Evolutionary conservation across 305 asterid species (phyloP), one percentile per base, ranked within the genome.

Genomic region (Fraxinus platypoda): DNA sequence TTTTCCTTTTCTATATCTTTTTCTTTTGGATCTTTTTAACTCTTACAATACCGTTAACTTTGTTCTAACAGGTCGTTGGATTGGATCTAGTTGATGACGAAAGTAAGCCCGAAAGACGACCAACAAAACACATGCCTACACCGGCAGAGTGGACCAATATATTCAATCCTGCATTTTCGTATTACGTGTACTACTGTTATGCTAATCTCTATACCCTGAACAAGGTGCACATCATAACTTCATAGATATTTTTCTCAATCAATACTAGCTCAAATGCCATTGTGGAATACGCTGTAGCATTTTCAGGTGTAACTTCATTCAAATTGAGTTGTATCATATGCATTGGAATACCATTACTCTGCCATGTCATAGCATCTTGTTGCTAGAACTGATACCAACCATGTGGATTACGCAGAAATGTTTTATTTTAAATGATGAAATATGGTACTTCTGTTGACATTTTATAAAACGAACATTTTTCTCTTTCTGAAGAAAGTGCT

Each of bases 61-160:
- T 86, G 78, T 81, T 80, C 62, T 78, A 80, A 79, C 90, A 94
- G 99, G 99, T 96, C 54, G 99, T 96, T 76, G 99, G 99, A 77
- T 90, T 96, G 90, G 99, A 96, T 90, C 95, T 94, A 87, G 99
- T 96, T 89, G 99, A 96, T 83, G 99, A 96, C 41, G 99, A 96
- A 88, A 96, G 96, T 91, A 96, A 96, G 89, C 99, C 99, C 79
- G 99, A 96, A 87, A 90, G 99, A 82, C 91, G 98, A 81, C 99
- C 99, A 68, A 96, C 98, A 64, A 96, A 96, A 87, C 99, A 96
- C 92, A 96, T 96, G 99, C 99, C 97, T 74, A 94, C 97, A 3
- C 99, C 98, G 0, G 90, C 89, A 84, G 93, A 96, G 79, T 96
- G 99, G 99, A 96, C 97, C 83, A 94, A 94, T 72, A 89, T 91